Evolutionary conservation across 768 basidiomycete genomes (phyloP), one percentile per base, ranked within the genome.

Genomic region (Mycena floridula): DNA sequence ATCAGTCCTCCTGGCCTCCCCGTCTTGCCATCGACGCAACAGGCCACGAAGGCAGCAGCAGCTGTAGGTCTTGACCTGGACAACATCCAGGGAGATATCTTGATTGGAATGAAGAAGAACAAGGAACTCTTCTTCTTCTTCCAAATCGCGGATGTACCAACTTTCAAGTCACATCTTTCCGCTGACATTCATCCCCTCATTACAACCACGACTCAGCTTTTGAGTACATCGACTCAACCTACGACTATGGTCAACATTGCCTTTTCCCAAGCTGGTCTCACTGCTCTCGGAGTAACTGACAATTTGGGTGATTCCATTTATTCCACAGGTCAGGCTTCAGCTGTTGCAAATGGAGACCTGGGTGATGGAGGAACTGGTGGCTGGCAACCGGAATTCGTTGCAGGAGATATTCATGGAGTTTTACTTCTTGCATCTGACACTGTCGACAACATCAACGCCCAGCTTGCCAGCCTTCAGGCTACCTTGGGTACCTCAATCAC

Each of bases 1-100:
- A n/a, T n/a, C n/a, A n/a, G 24, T 23, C 41, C 46, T 26, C 40
- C 41, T 26, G 46, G 40, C 5, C 24, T 27, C 11, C 46, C 46
- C 5, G 22, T 32, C 16, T 26, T 47, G 26, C 46, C 46, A 24
- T 32, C 20, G 22, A n/a, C 32, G 16, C 32, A 21, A 13, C 9
- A 24, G 16, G 46, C 40, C 25, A 26, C n/a, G 25, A 22, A n/a
- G 11, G 32, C 27, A 11, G 25, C 46, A 16, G 38, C 39, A 16
- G 22, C 40, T 36, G 13, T 47, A 16, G 43, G 45, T 39, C 45
- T 54, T 36, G 52, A 57, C 25, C 49, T 53, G 7, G 50, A 50
- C 27, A 55, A 60, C 44, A 54, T 60, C 24, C 57, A 60, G 43
- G 57, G 57, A 25, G 59, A 60, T 38, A 53, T 57, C 20, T 32